Evolutionary conservation across 1,284 basidiomycete species (phyloP).

Genomic region (Heliocybe sulcata): DNA sequence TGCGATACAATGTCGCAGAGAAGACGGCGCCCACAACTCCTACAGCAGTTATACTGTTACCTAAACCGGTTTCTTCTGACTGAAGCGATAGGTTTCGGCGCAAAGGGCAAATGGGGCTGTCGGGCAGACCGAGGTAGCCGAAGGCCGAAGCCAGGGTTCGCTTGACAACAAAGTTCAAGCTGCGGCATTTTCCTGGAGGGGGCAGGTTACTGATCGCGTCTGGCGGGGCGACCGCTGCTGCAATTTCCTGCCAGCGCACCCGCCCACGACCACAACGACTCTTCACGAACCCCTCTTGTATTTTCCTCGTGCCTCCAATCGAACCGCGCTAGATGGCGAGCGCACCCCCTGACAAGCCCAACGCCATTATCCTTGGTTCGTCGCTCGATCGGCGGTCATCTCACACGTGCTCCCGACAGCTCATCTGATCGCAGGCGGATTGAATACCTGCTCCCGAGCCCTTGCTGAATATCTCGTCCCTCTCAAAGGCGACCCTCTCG

Average conservation of each 20-base stretch:
- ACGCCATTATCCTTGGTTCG: conserved; percentile 75
- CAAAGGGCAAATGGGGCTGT: not conserved
- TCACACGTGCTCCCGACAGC: conserved; percentile 7
- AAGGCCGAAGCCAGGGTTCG: not conserved
- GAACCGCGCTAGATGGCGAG: conserved; percentile 7
- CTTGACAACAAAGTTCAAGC: not conserved
- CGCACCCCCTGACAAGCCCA: conserved; percentile 49
- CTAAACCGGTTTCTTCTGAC: too few species aligned
- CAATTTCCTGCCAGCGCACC: not conserved
- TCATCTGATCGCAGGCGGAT: conserved; percentile 44
- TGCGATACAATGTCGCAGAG: too few species aligned
- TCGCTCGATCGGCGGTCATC: conserved; percentile 8
- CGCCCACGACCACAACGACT: conserved; percentile 1
- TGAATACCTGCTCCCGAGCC: conserved; percentile 69
- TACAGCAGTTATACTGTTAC: too few species aligned
- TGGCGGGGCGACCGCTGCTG: not conserved
- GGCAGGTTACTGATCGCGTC: not conserved
- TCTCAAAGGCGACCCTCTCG: conserved; percentile 54
- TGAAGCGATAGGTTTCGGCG: not conserved
- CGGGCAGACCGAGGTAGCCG: not conserved
- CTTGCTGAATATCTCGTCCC: conserved; percentile 61
- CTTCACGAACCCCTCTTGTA: conserved; percentile 7
- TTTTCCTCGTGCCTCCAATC: conserved; percentile 6
- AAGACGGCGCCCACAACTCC: not conserved
- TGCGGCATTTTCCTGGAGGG: not conserved